Evolutionary conservation across 1,139 yeast genomes (phyloP), one percentile per base, ranked within the genome.

Genomic region (Magnusiomyces tetraspermus): DNA sequence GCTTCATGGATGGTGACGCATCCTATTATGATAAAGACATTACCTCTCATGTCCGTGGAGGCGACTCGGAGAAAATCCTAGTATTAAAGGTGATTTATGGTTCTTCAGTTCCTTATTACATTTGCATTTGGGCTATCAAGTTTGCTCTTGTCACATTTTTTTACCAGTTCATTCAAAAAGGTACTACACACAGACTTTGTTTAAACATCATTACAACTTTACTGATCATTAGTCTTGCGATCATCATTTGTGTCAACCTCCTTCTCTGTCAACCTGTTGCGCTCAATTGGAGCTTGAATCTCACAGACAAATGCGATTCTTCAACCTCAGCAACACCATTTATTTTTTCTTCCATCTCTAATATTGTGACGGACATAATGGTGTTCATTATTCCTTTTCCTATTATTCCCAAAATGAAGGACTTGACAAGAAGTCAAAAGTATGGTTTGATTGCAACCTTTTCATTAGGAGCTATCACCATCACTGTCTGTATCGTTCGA

Each of bases 311-410:
- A 40, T 65, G 68, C 54, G 63, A 64, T 54, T 60, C 67, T 2
- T 62, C 67, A 3, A 63, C 68, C 1, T 59, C 67, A 4, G 51
- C 52, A 10, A 54, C 60, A 2, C 67, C 67, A 6, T 65, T 65
- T 50, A 53, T 60, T 10, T 55, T 63, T 4, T 59, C 66, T 2
- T 65, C 63, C n/a, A 53, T 59, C 23, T 56, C 60, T 48, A 64
- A 65, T 57, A 51, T 65, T 45, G 38, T 62, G 10, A 60, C 63
- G 19, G 68, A 65, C 49, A 48, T 63, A 23, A 48, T 61, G 48
- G 63, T 64, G 23, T 63, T 65, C 51, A 50, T 57, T 37, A 56
- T 63, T n/a, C 68, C 68, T 2, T 64, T 65, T 57, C 63, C 67
- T 4, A 59, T 63, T 40, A 50, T 65, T 26, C 58, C 61, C 23